phyloP scores from a whole-genome alignment of 2,329 filamentous ascomycete genomes.

The Fusarium sp. region DNA sequence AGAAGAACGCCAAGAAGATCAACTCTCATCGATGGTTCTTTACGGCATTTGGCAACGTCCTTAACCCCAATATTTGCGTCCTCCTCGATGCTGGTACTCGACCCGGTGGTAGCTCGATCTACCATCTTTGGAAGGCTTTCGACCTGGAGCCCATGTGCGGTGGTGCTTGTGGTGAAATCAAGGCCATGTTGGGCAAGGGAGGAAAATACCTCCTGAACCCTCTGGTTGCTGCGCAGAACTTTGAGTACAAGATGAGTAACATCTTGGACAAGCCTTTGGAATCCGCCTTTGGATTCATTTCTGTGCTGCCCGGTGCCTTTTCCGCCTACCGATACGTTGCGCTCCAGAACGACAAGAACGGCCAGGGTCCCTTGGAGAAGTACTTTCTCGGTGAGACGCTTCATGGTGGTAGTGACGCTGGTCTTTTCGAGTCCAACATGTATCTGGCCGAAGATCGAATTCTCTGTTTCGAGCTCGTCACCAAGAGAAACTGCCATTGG shows the following conservation, averaged over 20 bases:
- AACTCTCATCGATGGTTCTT: conserved; percentile 99
- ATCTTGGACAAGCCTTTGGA: conserved; percentile 98
- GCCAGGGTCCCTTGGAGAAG: conserved; percentile 91
- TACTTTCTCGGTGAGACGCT: conserved; percentile 98
- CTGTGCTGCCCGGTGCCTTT: conserved; percentile 95
- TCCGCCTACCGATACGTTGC: conserved; percentile 97
- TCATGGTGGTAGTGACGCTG: conserved; percentile 89
- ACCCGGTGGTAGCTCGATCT: conserved; percentile 93
- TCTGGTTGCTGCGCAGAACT: conserved; percentile 95
- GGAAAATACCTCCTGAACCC: conserved; percentile 94
- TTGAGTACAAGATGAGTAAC: conserved; percentile 99
- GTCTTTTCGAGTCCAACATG: conserved; percentile 99
- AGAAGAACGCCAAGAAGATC: conserved; percentile 99
- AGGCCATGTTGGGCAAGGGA: conserved; percentile 89
- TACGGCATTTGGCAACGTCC: conserved; percentile 90
- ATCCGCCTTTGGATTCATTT: conserved; percentile 97
- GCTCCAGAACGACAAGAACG: conserved; percentile 95
- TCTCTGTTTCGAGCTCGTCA: conserved; percentile 97
- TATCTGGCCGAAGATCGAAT: conserved; percentile 99
- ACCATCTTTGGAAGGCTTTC: conserved; percentile 98
- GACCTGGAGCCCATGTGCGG: conserved; percentile 98
- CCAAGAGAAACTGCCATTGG: conserved; percentile 98
- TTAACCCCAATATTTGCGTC: conserved; percentile 97
- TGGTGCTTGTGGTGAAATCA: conserved; percentile 98
- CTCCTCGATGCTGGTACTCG: conserved; percentile 96